These are phyloP conservation scores for Colletotrichum sansevieriae DNA, from an alignment of 2,329 filamentous ascomycete genomes.

Conservation along the genomic window DNA sequence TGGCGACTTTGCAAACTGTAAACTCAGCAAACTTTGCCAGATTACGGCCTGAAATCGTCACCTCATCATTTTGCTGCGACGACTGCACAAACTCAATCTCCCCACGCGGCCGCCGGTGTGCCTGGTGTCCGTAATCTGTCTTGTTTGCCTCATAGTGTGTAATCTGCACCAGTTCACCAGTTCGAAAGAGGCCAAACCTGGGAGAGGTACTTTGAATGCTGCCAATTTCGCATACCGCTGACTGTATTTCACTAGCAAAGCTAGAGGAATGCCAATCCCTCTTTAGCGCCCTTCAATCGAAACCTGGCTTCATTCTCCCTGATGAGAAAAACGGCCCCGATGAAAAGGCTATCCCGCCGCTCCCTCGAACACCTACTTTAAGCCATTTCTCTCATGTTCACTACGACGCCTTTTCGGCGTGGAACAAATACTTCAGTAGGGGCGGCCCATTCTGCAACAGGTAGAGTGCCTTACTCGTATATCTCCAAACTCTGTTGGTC, in stretches of 20 bases:
- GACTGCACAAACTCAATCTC: conserved; percentile 9
- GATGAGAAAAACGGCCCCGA: too few relatives aligned
- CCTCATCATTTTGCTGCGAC: conserved; percentile 6
- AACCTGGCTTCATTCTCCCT: too few relatives aligned
- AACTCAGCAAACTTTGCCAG: background rate
- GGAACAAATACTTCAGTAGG: too few relatives aligned
- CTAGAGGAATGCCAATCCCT: conserved; percentile 13
- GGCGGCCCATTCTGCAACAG: too few relatives aligned
- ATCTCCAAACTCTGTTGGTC: background rate
- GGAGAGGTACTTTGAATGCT: background rate
- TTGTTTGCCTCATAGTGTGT: too few relatives aligned
- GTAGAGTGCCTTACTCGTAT: background rate
- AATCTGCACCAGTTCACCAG: too few relatives aligned
- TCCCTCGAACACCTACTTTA: background rate
- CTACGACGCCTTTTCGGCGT: too few relatives aligned
- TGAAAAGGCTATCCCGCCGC: too few relatives aligned
- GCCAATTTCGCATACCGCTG: background rate
- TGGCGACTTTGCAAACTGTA: background rate
- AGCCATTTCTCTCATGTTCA: too few relatives aligned
- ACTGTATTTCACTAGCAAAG: conserved; percentile 1
- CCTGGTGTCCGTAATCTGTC: too few relatives aligned
- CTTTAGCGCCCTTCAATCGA: background rate
- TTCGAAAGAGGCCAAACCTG: too few relatives aligned
- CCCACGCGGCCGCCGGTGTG: background rate
- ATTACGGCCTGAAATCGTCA: background rate